Percentiles rank a stretch among this genome's conserved stretches.
Evolutionary conservation across 345 rosid species (phyloP).

Genomic region (Orychophragmus violaceus): DNA sequence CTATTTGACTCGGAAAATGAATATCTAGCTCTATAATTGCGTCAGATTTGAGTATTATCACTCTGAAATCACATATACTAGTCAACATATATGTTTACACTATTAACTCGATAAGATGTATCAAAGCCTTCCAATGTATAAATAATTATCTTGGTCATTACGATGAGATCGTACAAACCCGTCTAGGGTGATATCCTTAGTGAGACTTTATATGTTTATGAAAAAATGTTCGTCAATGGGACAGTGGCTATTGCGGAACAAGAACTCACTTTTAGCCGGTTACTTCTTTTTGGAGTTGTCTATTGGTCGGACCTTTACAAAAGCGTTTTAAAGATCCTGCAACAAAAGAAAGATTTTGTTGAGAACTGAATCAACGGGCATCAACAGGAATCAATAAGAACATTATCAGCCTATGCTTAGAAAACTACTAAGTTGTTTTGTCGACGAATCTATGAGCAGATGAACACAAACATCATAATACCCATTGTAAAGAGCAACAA

Average conservation of each 20-base stretch:
- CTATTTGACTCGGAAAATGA: no score
- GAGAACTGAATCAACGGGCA: neutral
- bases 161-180: no score
- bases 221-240: neutral
- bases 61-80: no score
- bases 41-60: no score
- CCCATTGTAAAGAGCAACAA: neutral
- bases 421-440: neutral
- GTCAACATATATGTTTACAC: no score
- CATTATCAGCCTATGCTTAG: neutral
- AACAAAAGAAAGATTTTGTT: neutral
- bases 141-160: no score
- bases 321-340: conserved; percentile 31
- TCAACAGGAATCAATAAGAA: neutral
- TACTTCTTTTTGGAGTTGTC: conserved; percentile 30
- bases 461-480: neutral
- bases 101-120: no score
- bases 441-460: neutral
- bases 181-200: neutral
- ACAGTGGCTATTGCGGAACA: neutral
- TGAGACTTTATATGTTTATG: neutral
- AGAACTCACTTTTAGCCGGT: conserved; percentile 12
- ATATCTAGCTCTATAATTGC: no score
- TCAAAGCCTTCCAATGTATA: no score
- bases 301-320: conserved; percentile 29